These are phyloP conservation scores for Bretschneidera sinensis DNA, from an alignment of 345 rosid species.

Conservation along the genomic window DNA sequence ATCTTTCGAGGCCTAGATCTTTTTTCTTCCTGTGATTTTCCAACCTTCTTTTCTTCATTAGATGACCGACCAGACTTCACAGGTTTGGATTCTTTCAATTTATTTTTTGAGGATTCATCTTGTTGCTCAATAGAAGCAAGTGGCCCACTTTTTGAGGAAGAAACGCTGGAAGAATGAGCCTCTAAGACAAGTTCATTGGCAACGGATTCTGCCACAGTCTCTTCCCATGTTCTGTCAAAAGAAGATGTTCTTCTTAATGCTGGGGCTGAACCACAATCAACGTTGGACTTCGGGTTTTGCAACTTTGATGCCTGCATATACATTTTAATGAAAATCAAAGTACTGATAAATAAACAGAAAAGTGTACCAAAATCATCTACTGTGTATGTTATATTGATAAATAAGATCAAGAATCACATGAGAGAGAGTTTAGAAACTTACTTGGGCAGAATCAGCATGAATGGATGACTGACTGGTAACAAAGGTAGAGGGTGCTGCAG, in stretches of 20 bases:
- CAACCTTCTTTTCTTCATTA: constrained; percentile 86
- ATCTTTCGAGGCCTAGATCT: constrained; percentile 80
- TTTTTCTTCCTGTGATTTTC: constrained; percentile 76
- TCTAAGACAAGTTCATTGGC: constrained; percentile 80
- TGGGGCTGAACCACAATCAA: constrained; percentile 37
- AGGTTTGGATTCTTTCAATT: constrained; percentile 59
- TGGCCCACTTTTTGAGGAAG: constrained; percentile 45
- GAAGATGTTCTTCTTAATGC: constrained; percentile 90
- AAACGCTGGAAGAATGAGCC: constrained; percentile 45
- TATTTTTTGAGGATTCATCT: constrained; percentile 65
- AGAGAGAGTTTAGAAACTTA: constrained; percentile 21
- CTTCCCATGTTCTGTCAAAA: constrained; percentile 84
- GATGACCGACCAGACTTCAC: constrained; percentile 75
- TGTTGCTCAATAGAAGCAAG: constrained; percentile 49
- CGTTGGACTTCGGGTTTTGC: constrained; percentile 33
- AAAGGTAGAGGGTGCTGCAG: constrained; percentile 28
- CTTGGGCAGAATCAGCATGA: constrained; percentile 37
- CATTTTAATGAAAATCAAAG: background rate
- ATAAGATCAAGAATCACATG: background rate
- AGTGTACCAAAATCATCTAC: background rate
- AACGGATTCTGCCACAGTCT: constrained; percentile 82
- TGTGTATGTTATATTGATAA: no score
- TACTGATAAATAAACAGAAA: background rate
- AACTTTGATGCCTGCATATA: constrained; percentile 45
- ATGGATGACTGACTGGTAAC: constrained; percentile 26